Base-by-base conservation (phyloP, 1,139 yeast genomes). In the Yamadazyma aaseri region DNA sequence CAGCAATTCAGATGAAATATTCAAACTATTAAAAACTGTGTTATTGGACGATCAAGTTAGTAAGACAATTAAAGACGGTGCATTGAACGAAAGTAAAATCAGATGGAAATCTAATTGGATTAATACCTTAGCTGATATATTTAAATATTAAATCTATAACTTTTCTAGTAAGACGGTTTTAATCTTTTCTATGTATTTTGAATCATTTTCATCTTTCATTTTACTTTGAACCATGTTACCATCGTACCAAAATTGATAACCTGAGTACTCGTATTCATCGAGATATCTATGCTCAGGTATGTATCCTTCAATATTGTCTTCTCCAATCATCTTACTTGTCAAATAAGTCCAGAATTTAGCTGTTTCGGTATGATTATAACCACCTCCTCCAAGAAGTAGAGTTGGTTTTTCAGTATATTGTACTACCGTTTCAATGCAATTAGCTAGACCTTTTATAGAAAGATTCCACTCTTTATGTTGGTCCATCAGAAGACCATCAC, bases 101-200 rank as follows among this genome's bases (percentile, higher is more conserved):
- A 71, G 86, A 37, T 92, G 97, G 97, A 76, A 79, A 30, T 63
- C 71, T 13, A 85, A 83, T 50, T 92, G 98, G 98, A 37, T 37
- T 21, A 27, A 3, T 40, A 46, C 7, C 39, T 62, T 49, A 47
- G 55, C 17, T 39, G 50, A 25, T 33, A 23, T 15, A 51, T 65
- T 44, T 35, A 29, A 33, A 11, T 38, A 28, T 24, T 20, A 6
- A 14, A 14, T 3, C 58, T 49, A 16, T 33, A 33, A 4, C 35
- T 33, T 25, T 63, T 62, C 2, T 38, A 28, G 5, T 45, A 46
- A 1, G 4, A 17, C 28, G 4, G 13, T 16, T 12, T 23, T 23
- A 69, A 65, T 80, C n/a, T 23, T 5, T 26, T 20, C 26, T 26
- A 26, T 17, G 9, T 26, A 14, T 15, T 5, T 15, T 4, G 6